Evolutionary conservation across 352 stramenopile genomes (phyloP).

Genomic region (Phytophthora sansomeana): DNA sequence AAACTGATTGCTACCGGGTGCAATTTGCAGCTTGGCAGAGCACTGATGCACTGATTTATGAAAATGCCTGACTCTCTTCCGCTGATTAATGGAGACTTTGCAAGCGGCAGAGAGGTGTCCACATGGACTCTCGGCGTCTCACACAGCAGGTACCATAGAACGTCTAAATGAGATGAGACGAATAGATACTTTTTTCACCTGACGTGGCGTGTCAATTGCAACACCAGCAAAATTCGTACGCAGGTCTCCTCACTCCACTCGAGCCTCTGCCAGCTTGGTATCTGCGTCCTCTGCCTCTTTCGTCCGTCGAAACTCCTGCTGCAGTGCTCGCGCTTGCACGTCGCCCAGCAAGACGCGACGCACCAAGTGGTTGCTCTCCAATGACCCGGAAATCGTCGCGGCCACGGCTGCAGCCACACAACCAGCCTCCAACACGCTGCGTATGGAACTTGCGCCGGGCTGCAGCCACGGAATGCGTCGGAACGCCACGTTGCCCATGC

Average conservation of each 20-base stretch:
- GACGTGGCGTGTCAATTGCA: slow-evolving; percentile 4
- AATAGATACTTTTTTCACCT: slow-evolving; percentile 16
- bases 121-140: too few species aligned
- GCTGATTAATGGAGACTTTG: not conserved
- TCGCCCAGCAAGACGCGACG: slow-evolving; percentile 40
- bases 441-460: slow-evolving; percentile 35
- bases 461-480: slow-evolving; percentile 47
- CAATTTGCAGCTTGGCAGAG: too few species aligned
- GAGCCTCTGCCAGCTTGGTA: slow-evolving; percentile 26
- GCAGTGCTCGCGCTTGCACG: slow-evolving; percentile 21
- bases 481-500: slow-evolving; percentile 51
- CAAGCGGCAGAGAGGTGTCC: too few species aligned
- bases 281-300: slow-evolving; percentile 26
- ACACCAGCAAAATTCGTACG: slow-evolving; percentile 1
- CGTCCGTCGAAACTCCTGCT: slow-evolving; percentile 11
- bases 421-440: slow-evolving; percentile 47
- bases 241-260: slow-evolving; percentile 11
- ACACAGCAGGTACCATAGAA: too few species aligned
- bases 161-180: too few species aligned
- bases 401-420: slow-evolving; percentile 44
- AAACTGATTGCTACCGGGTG: too few species aligned
- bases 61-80: not conserved
- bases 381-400: slow-evolving; percentile 47
- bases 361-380: slow-evolving; percentile 42
- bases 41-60: too few species aligned